Evolutionary conservation across 345 rosid species (phyloP).

Genomic region (Rhizophora mangle): DNA sequence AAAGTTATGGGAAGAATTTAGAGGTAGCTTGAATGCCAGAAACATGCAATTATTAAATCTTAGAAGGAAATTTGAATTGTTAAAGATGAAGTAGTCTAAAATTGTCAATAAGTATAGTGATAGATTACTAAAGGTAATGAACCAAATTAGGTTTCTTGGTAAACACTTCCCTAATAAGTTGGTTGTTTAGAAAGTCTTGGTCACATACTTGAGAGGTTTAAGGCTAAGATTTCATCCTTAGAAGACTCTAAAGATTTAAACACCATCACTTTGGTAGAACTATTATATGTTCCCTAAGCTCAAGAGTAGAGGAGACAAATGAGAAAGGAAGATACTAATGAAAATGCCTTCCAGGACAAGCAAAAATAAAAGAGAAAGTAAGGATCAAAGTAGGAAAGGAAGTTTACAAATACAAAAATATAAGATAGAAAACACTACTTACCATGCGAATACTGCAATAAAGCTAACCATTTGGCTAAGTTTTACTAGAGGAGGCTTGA

Average conservation of each 20-base stretch:
- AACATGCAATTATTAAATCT: neutral
- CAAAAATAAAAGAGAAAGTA: too few relatives aligned
- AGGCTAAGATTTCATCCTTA: neutral
- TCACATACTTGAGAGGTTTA: neutral
- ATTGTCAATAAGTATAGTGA: neutral
- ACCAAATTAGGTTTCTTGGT: neutral
- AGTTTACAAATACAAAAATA: too few relatives aligned
- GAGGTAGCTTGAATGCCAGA: neutral
- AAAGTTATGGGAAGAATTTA: neutral
- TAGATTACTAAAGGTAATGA: neutral
- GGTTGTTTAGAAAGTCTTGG: neutral
- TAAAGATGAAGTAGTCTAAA: neutral
- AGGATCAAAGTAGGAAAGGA: too few relatives aligned
- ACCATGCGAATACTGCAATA: too few relatives aligned
- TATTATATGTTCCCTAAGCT: neutral
- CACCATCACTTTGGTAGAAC: neutral
- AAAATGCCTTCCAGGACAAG: too few relatives aligned
- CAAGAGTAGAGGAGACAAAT: neutral
- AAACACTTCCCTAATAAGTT: neutral
- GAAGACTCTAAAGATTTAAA: neutral
- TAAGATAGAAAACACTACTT: too few relatives aligned
- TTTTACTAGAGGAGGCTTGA: too few relatives aligned
- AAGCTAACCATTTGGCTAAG: too few relatives aligned
- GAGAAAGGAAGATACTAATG: too few relatives aligned
- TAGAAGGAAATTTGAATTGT: neutral